phyloP scores from a whole-genome alignment of 2,329 filamentous ascomycete genomes.

The Colletotrichum somersetense region DNA sequence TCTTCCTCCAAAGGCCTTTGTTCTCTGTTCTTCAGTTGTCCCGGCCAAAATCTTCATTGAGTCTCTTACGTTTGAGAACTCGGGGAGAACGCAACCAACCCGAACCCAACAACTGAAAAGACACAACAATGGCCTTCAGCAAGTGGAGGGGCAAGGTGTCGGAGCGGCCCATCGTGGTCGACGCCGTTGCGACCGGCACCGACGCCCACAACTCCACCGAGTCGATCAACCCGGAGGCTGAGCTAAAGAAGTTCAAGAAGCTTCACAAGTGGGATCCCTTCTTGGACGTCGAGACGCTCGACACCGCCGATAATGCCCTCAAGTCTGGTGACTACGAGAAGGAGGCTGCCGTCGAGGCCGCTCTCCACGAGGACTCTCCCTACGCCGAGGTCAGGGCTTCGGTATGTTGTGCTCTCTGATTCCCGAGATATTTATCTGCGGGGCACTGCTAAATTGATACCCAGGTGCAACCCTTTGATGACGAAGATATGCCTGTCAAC shows the following conservation, averaged over 20 bases:
- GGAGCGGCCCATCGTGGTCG: constrained; percentile 55
- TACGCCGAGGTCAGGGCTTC: constrained; percentile 62
- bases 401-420: constrained; percentile 40
- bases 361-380: constrained; percentile 66
- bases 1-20: not conserved
- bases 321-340: constrained; percentile 59
- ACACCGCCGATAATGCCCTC: constrained; percentile 64
- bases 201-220: constrained; percentile 55
- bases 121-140: constrained; percentile 50
- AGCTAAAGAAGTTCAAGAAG: constrained; percentile 59
- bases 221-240: constrained; percentile 54
- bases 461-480: constrained; percentile 49
- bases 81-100: constrained; percentile 9
- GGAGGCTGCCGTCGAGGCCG: constrained; percentile 59
- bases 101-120: not conserved
- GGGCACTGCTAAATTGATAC: constrained; percentile 33
- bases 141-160: constrained; percentile 59
- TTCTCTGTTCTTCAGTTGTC: constrained; percentile 18
- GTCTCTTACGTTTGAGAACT: constrained; percentile 28
- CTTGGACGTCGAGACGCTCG: constrained; percentile 63
- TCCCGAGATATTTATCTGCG: too few species aligned
- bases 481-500: constrained; percentile 65
- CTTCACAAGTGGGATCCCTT: constrained; percentile 70
- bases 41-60: constrained; percentile 29
- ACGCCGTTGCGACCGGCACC: constrained; percentile 54